phyloP scores from a whole-genome alignment of 345 rosid species.

The Balakata baccata region DNA sequence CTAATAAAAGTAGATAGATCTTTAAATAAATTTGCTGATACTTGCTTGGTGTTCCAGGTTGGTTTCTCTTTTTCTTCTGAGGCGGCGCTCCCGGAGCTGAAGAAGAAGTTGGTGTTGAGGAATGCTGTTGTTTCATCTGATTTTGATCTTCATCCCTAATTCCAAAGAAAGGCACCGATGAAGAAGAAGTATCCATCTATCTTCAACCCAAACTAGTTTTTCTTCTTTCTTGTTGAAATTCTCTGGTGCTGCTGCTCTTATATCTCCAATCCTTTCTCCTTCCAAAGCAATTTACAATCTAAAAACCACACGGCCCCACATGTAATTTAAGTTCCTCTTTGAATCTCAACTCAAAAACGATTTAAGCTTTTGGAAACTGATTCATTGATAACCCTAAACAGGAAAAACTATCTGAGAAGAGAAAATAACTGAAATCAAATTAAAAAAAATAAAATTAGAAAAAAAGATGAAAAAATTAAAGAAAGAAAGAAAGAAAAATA shows the following conservation, averaged over 20 bases:
- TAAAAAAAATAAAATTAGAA: neutral
- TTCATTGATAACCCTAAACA: conserved; percentile 9
- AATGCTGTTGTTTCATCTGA: conserved; percentile 47
- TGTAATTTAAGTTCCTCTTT: conserved; percentile 18
- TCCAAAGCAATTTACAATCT: conserved; percentile 18
- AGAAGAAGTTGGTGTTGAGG: conserved; percentile 45
- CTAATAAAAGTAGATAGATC: conserved; percentile 1
- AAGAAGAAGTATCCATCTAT: conserved; percentile 60
- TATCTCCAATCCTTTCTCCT: conserved; percentile 7
- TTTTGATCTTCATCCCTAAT: conserved; percentile 57
- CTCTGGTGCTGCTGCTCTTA: neutral
- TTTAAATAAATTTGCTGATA: conserved; percentile 32
- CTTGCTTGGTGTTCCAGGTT: conserved; percentile 80
- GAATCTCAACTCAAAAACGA: conserved; percentile 20
- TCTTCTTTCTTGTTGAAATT: conserved; percentile 7
- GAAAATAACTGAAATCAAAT: conserved; percentile 4
- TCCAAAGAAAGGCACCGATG: conserved; percentile 59
- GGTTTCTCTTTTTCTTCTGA: conserved; percentile 69
- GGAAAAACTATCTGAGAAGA: conserved; percentile 17
- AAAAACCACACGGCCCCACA: conserved; percentile 29
- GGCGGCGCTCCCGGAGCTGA: conserved; percentile 44
- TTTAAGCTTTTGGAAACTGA: conserved; percentile 6
- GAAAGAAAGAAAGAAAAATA: neutral
- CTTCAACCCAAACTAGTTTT: too few species aligned
- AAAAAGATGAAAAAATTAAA: neutral